Percentiles rank a stretch among this genome's conserved stretches.
Evolutionary conservation across 2,329 filamentous ascomycete species (phyloP).

Genomic region (Calonectria leucothoes): DNA sequence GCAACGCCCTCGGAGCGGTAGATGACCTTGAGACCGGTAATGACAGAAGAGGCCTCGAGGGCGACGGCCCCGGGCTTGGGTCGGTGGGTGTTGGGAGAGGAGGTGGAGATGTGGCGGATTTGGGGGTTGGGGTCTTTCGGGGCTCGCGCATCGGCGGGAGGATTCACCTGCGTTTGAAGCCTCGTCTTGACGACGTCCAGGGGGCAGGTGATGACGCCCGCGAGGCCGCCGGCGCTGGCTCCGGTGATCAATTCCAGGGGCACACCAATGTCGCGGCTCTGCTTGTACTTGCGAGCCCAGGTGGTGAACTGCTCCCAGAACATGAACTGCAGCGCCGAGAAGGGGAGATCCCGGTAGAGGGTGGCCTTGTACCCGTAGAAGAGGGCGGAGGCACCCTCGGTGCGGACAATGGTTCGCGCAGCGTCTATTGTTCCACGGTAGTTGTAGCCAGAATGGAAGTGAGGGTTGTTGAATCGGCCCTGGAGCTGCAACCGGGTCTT

Average conservation of each 20-base stretch:
- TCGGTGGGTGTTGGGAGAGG: conserved; percentile 86
- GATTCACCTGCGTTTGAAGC: conserved; percentile 87
- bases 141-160: conserved; percentile 45
- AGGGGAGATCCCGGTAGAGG: conserved; percentile 92
- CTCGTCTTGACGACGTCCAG: conserved; percentile 98
- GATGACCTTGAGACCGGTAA: conserved; percentile 86
- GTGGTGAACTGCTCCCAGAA: conserved; percentile 96
- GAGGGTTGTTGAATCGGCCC: conserved; percentile 93
- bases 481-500: conserved; percentile 98
- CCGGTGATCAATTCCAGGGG: conserved; percentile 89
- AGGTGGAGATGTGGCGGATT: conserved; percentile 86
- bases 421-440: conserved; percentile 90
- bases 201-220: conserved; percentile 93
- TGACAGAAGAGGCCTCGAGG: conserved; percentile 89
- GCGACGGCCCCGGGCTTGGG: conserved; percentile 81
- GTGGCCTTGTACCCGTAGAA: conserved; percentile 99
- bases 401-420: conserved; percentile 82
- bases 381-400: conserved; percentile 85
- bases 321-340: conserved; percentile 96
- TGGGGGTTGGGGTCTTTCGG: conserved; percentile 58
- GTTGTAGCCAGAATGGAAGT: conserved; percentile 95
- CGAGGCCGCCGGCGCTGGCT: conserved; percentile 89
- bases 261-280: conserved; percentile 85
- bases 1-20: conserved; percentile 89
- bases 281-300: conserved; percentile 82